These are phyloP conservation scores for Amauroascus verrucosus DNA, from an alignment of 2,329 filamentous ascomycete species.

Conservation along the genomic window DNA sequence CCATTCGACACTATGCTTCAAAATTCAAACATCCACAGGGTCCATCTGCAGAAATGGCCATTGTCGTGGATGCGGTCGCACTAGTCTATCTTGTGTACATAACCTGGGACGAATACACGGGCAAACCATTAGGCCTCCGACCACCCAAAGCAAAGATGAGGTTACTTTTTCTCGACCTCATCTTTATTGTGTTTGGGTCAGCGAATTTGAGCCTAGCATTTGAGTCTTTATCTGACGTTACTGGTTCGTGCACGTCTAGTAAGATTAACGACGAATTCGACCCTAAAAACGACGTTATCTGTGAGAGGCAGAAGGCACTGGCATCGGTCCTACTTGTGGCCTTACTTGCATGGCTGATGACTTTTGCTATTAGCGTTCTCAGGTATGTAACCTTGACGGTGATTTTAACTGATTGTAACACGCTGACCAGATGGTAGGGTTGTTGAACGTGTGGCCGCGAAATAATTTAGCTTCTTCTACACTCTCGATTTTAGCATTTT, in stretches of 20 bases:
- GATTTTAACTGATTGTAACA: background rate
- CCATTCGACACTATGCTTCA: constrained; percentile 56
- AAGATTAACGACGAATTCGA: constrained; percentile 28
- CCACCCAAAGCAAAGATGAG: constrained; percentile 75
- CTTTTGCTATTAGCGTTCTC: constrained; percentile 60
- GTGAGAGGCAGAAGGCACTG: constrained; percentile 56
- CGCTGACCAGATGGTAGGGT: constrained; percentile 12
- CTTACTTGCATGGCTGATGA: constrained; percentile 79
- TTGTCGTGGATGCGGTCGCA: constrained; percentile 79
- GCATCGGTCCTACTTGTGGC: constrained; percentile 71
- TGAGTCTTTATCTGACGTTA: constrained; percentile 59
- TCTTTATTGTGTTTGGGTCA: constrained; percentile 96
- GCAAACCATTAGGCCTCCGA: constrained; percentile 80
- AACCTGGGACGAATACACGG: constrained; percentile 92
- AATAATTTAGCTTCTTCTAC: constrained; percentile 5
- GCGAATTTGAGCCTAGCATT: constrained; percentile 87
- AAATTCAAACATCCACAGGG: constrained; percentile 45
- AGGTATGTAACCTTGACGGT: constrained; percentile 12
- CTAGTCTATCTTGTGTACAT: constrained; percentile 87
- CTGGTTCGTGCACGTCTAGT: constrained; percentile 48
- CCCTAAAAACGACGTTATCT: constrained; percentile 42
- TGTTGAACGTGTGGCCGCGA: constrained; percentile 16
- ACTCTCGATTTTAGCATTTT: background rate
- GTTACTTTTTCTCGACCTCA: constrained; percentile 79
- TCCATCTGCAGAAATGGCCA: constrained; percentile 75